Conservation (phyloP, 192 early-diverging fungal species). For the Phycomyces blakesleeanus region DNA sequence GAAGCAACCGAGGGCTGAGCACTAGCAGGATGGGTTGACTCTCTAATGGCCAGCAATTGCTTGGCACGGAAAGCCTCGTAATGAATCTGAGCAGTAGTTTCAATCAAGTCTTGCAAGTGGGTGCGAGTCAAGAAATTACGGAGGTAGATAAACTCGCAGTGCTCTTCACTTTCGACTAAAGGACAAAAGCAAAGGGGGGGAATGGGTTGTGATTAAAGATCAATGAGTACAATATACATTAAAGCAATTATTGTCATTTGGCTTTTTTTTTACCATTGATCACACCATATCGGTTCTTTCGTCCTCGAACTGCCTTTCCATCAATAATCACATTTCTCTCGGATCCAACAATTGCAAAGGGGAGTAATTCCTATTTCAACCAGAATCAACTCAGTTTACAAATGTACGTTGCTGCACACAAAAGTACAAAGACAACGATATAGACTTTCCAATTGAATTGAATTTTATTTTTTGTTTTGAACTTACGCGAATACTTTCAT, state of each 20-base stretch:
- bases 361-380: slow-evolving; percentile 66
- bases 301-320: slow-evolving; percentile 85
- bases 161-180: slow-evolving; percentile 87
- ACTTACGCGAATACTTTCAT: slow-evolving; percentile 50
- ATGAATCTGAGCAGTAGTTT: slow-evolving; percentile 89
- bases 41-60: slow-evolving; percentile 57
- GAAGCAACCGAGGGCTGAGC: slow-evolving; percentile 15
- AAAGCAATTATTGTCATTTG: too few relatives aligned
- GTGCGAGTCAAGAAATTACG: slow-evolving; percentile 89
- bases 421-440: too few relatives aligned
- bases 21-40: slow-evolving; percentile 40
- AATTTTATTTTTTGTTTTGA: too few relatives aligned
- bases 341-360: slow-evolving; percentile 94
- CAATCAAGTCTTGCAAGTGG: slow-evolving; percentile 95
- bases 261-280: slow-evolving; percentile 67
- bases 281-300: slow-evolving; percentile 88
- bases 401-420: neutral
- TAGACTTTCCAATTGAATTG: neutral
- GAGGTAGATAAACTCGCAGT: slow-evolving; percentile 95
- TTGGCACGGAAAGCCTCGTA: slow-evolving; percentile 94
- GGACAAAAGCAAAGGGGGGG: too few relatives aligned
- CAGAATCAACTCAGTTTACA: neutral
- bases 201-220: slow-evolving; percentile 1
- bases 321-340: slow-evolving; percentile 85
- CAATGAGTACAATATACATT: neutral